A percentile compares a stretch with the other conserved stretches of the same genome.
Conservation (phyloP, 768 basidiomycete genomes). For the Leccinum incarnatum region DNA sequence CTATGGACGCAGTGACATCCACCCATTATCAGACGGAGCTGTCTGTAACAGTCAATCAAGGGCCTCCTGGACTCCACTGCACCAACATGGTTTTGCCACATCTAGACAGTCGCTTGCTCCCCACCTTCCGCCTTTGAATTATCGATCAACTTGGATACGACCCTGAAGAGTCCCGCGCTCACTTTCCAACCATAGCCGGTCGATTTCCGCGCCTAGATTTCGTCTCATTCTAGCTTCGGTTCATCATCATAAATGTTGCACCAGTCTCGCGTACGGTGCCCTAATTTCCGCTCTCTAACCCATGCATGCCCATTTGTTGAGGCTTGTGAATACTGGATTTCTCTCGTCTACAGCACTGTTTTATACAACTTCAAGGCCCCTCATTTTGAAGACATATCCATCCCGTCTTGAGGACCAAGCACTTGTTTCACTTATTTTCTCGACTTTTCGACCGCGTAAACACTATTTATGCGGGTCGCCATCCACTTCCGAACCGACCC, state of each 20-base stretch:
- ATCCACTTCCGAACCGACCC: conserved; percentile 16
- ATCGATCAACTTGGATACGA: conserved; percentile 51
- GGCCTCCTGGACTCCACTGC: conserved; percentile 42
- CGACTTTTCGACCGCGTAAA: conserved; percentile 30
- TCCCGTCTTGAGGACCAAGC: conserved; percentile 53
- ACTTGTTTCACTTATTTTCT: conserved; percentile 27
- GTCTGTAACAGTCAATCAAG: conserved; percentile 36
- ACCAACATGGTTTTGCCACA: conserved; percentile 40
- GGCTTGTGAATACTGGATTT: conserved; percentile 37
- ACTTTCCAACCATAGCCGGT: conserved; percentile 4
- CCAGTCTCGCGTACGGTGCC: conserved; percentile 33
- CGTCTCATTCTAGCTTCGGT: conserved; percentile 19
- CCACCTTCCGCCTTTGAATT: conserved; percentile 40
- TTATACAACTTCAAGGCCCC: conserved; percentile 26
- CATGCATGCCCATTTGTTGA: conserved; percentile 32
- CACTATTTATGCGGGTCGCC: conserved; percentile 30
- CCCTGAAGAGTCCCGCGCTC: conserved; percentile 33
- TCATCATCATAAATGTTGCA: conserved; percentile 31
- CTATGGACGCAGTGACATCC: conserved; percentile 47
- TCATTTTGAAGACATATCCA: conserved; percentile 58
- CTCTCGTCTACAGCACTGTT: conserved; percentile 23
- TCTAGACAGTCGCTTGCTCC: conserved; percentile 44
- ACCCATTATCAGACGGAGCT: conserved; percentile 43
- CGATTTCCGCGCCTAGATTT: conserved; percentile 27
- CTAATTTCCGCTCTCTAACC: conserved; percentile 41